Conservation (phyloP, 352 stramenopile species). For the Globisporangium barbulae region DNA sequence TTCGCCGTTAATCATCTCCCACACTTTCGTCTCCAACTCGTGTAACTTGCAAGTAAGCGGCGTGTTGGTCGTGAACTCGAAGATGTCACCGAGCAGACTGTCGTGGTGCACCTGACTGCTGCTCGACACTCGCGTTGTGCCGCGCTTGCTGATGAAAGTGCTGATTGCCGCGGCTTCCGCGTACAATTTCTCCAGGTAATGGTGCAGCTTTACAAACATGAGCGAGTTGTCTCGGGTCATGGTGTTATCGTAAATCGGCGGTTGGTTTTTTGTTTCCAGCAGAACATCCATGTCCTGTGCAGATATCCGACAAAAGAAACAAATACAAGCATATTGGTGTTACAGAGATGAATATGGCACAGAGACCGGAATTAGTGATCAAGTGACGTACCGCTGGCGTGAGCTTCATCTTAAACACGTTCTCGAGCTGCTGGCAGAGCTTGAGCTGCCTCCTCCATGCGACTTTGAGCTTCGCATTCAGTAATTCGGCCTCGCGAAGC, state of each 20-base stretch:
- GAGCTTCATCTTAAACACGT: constrained; percentile 28
- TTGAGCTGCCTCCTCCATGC: constrained; percentile 36
- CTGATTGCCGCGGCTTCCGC: neutral
- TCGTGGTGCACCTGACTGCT: constrained; percentile 13
- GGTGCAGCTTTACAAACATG: neutral
- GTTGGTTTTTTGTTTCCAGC: neutral
- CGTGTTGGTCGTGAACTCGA: constrained; percentile 9
- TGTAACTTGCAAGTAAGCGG: neutral
- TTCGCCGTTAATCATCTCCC: neutral
- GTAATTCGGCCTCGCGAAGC: constrained; percentile 30
- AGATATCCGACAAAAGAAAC: too few species aligned
- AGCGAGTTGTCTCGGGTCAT: neutral
- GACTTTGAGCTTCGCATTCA: constrained; percentile 38
- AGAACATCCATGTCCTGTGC: neutral
- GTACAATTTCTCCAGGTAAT: neutral
- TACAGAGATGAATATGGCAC: too few species aligned
- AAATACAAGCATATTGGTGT: too few species aligned
- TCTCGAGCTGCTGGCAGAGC: constrained; percentile 37
- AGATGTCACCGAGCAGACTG: neutral
- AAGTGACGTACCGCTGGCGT: neutral
- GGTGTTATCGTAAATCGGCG: neutral
- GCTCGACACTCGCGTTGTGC: constrained; percentile 4
- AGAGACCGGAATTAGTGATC: too few species aligned
- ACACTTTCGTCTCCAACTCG: neutral
- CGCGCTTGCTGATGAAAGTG: neutral